Evolutionary conservation across 2,329 filamentous ascomycete genomes (phyloP), one percentile per base, ranked within the genome.

Genomic region (Ilyonectria robusta): DNA sequence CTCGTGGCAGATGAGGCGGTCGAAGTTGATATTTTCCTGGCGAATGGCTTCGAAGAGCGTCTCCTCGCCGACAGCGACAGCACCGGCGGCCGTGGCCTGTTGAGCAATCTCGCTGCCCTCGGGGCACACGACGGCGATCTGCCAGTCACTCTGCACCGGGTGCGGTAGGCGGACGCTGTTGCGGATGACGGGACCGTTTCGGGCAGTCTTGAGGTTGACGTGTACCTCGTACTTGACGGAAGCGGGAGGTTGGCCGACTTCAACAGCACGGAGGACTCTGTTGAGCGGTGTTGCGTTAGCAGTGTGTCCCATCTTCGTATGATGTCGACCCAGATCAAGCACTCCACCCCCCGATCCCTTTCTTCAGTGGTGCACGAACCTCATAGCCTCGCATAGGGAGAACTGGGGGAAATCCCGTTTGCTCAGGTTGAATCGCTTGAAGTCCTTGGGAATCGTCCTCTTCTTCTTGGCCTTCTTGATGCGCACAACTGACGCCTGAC

Each of bases 91-190:
- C 37, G 87, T 87, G 4, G 97, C 96, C 58, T 94, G 91, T 71
- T 89, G 86, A 59, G 92, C 94, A 57, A 90, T 87, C 69, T 90
- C 87, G 70, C 93, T 94, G 71, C 91, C 91, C 62, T 95, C 92
- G n/a, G 93, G 91, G 79, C 93, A 95, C 73, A 99, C 93, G 62
- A 98, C 96, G 78, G 92, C 96, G 76, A 99, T 94, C 69, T 92
- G 91, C 58, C 94, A 87, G 80, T 97, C 94, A 70, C 93, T 97
- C 80, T 94, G 93, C 72, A 98, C 93, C 5, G 95, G 92, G 81
- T 97, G 92, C 0, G 96, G 96, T 19, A 99, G 91, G 47, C 92
- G 91, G 78, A 99, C 87, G 78, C 94, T 93, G 83, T 93, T 97
- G 70, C 95, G 93, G 72, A 99, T 87, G 9, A 96, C 90, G 19